Percentiles rank a stretch among this genome's conserved stretches.
Evolutionary conservation across 2,329 filamentous ascomycete species (phyloP).

Genomic region (Harringtonia aguacate): DNA sequence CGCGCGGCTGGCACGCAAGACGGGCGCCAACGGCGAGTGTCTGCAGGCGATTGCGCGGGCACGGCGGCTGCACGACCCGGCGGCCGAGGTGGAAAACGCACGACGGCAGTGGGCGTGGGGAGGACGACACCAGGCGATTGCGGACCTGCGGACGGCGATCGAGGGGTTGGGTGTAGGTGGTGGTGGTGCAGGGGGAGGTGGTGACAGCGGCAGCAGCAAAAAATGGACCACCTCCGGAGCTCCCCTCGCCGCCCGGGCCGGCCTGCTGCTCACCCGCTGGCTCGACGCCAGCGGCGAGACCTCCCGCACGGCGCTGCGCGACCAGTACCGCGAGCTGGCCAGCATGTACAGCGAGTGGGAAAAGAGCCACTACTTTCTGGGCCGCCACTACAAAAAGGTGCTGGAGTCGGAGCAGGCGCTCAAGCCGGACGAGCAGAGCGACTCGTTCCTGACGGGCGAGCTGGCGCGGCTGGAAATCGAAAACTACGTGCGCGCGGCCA

Average conservation of each 20-base stretch:
- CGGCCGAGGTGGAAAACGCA: slow-evolving; percentile 89
- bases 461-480: slow-evolving; percentile 82
- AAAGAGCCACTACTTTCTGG: slow-evolving; percentile 94
- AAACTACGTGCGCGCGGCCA: slow-evolving; percentile 80
- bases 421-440: slow-evolving; percentile 64
- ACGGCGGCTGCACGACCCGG: slow-evolving; percentile 70
- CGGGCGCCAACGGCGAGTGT: slow-evolving; percentile 72
- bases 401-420: slow-evolving; percentile 79
- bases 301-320: slow-evolving; percentile 66
- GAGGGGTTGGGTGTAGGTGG: neutral
- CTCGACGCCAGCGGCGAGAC: slow-evolving; percentile 91
- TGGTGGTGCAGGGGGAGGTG: neutral
- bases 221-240: neutral
- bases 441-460: slow-evolving; percentile 70
- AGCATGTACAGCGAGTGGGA: slow-evolving; percentile 68
- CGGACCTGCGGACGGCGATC: slow-evolving; percentile 80
- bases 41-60: slow-evolving; percentile 92
- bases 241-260: slow-evolving; percentile 59
- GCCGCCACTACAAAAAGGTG: slow-evolving; percentile 94
- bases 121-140: slow-evolving; percentile 89
- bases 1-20: slow-evolving; percentile 76
- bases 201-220: neutral
- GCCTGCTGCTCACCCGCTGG: slow-evolving; percentile 91
- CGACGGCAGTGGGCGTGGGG: slow-evolving; percentile 88
- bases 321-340: slow-evolving; percentile 76